Percentiles rank a stretch among this genome's conserved stretches.
Evolutionary conservation across 2,329 filamentous ascomycete genomes (phyloP).

Genomic region (Penicillium sumatraense): DNA sequence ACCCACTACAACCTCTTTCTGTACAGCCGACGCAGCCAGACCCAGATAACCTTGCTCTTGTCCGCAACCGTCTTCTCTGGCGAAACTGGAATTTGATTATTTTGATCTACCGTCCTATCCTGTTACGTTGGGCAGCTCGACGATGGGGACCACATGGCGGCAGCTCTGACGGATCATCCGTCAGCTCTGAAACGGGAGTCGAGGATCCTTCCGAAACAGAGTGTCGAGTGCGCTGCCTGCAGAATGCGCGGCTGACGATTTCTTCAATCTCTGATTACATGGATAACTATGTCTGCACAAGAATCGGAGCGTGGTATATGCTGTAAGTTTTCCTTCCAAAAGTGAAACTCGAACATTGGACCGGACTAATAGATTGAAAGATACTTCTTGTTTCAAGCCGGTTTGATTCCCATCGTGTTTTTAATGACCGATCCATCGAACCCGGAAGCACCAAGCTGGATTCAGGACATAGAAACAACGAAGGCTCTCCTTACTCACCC

Average conservation of each 20-base stretch:
- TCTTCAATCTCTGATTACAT: conserved; percentile 48
- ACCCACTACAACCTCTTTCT: conserved; percentile 29
- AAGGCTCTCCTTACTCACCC: conserved; percentile 45
- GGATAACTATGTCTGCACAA: conserved; percentile 44
- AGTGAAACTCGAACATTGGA: not conserved
- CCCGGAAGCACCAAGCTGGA: conserved; percentile 40
- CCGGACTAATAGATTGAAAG: conserved; percentile 18
- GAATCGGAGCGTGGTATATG: conserved; percentile 51
- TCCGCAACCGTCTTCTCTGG: conserved; percentile 48
- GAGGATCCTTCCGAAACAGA: conserved; percentile 44
- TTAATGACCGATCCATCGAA: conserved; percentile 48
- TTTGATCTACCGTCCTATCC: conserved; percentile 48
- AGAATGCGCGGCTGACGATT: conserved; percentile 47
- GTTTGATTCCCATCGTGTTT: conserved; percentile 49
- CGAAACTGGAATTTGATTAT: conserved; percentile 50
- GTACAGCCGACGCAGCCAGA: conserved; percentile 34
- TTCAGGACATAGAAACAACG: conserved; percentile 46
- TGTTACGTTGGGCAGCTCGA: conserved; percentile 46
- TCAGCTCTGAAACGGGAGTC: conserved; percentile 29
- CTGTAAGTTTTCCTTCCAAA: conserved; percentile 32
- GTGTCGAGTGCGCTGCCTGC: conserved; percentile 45
- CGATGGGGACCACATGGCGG: conserved; percentile 35
- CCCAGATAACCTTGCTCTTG: conserved; percentile 42
- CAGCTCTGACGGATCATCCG: conserved; percentile 21
- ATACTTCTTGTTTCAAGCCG: conserved; percentile 53